Conservation (phyloP, 2,329 filamentous ascomycete species). For the Metarhizium robertsii region DNA sequence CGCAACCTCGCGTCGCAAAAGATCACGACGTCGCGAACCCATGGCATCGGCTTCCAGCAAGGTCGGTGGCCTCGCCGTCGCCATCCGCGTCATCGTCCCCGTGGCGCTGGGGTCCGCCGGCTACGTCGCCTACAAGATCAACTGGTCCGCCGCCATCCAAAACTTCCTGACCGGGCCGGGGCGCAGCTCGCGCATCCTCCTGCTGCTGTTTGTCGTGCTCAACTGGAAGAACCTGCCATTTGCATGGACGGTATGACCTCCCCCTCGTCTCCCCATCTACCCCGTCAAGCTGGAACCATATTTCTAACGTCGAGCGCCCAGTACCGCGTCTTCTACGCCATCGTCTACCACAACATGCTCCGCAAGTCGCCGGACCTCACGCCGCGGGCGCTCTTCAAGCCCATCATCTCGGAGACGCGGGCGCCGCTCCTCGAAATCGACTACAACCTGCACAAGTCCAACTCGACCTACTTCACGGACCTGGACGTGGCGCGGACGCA, state of each 20-base stretch:
- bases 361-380: constrained; percentile 38
- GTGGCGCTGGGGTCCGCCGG: constrained; percentile 31
- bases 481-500: constrained; percentile 78
- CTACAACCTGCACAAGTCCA: constrained; percentile 77
- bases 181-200: constrained; percentile 39
- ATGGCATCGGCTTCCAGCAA: constrained; percentile 24
- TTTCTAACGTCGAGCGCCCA: constrained; percentile 17
- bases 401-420: constrained; percentile 56
- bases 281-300: too few relatives aligned
- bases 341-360: constrained; percentile 43
- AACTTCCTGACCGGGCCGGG: constrained; percentile 46
- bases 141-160: constrained; percentile 28
- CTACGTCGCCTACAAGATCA: constrained; percentile 36
- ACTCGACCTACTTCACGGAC: constrained; percentile 80
- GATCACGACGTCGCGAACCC: constrained; percentile 7
- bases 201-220: constrained; percentile 45
- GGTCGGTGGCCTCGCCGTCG: constrained; percentile 22
- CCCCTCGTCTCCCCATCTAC: neutral
- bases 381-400: constrained; percentile 62
- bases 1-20: too few relatives aligned
- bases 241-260: constrained; percentile 59
- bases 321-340: constrained; percentile 50
- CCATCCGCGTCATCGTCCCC: constrained; percentile 32
- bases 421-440: constrained; percentile 71
- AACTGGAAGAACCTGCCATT: constrained; percentile 71